Conservation (phyloP, 1,139 yeast genomes). For the Suhomyces ambrosiae region DNA sequence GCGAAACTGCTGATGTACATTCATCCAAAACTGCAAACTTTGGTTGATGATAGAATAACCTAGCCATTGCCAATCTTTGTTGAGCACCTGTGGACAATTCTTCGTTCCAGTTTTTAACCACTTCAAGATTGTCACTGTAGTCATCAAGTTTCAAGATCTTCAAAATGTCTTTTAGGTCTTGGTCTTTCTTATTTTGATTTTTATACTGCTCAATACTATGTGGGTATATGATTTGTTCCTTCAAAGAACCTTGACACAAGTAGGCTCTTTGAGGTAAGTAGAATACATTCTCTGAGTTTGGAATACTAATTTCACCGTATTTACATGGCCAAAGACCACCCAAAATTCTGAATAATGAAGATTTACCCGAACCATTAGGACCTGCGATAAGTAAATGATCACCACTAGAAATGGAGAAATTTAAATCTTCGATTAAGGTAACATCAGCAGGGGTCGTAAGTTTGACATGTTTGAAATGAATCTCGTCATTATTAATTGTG, state of each 20-base stretch:
- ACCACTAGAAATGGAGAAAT: slow-evolving; percentile 76
- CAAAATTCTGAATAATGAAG: slow-evolving; percentile 83
- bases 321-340: slow-evolving; percentile 94
- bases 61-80: slow-evolving; percentile 91
- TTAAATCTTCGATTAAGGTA: slow-evolving; percentile 63
- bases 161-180: slow-evolving; percentile 64
- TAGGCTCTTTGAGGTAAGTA: slow-evolving; percentile 94
- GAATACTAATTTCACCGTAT: slow-evolving; percentile 63
- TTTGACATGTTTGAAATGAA: slow-evolving; percentile 73
- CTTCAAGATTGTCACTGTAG: slow-evolving; percentile 55
- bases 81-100: slow-evolving; percentile 90
- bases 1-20: slow-evolving; percentile 92
- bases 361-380: slow-evolving; percentile 95
- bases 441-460: slow-evolving; percentile 86
- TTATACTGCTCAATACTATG: slow-evolving; percentile 64
- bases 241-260: slow-evolving; percentile 68
- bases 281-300: slow-evolving; percentile 70
- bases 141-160: slow-evolving; percentile 61
- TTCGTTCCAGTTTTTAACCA: slow-evolving; percentile 82
- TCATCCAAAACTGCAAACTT: slow-evolving; percentile 93
- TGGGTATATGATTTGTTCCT: slow-evolving; percentile 90
- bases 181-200: slow-evolving; percentile 53
- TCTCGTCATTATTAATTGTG: slow-evolving; percentile 56
- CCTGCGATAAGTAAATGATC: slow-evolving; percentile 89
- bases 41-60: slow-evolving; percentile 88